Percentiles rank a stretch among this genome's conserved stretches.
phyloP scores from a whole-genome alignment of 345 rosid genomes.

The Rubroshorea leprosula region DNA sequence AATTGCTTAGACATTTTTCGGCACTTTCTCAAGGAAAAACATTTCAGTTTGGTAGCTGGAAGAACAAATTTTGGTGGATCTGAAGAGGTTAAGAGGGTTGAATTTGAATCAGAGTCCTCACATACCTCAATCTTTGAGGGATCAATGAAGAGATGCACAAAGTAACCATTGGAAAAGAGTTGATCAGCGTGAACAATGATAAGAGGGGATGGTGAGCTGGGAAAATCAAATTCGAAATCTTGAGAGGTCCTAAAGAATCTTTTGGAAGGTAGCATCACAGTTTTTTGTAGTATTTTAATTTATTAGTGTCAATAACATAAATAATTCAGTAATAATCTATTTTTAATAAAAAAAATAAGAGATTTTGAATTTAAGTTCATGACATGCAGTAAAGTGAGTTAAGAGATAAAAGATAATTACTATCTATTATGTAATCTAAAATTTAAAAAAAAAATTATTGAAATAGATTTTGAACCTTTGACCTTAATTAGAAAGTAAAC shows the following conservation, averaged over 20 bases:
- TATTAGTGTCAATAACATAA: no score
- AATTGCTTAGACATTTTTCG: conserved; percentile 48
- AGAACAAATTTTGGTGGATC: conserved; percentile 20
- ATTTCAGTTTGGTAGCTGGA: conserved; percentile 22
- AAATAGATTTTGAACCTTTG: no score
- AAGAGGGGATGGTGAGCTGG: conserved; percentile 53
- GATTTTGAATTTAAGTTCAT: no score
- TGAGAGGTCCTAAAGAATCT: conserved; percentile 61
- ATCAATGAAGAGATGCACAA: conserved; percentile 51
- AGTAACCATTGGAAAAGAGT: conserved; percentile 74
- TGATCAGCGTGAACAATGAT: conserved; percentile 74
- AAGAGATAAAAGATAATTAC: no score
- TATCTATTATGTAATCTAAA: no score
- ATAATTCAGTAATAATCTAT: no score
- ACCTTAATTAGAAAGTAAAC: no score
- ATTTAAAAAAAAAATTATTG: no score
- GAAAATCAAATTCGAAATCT: conserved; percentile 77
- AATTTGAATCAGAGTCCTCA: conserved; percentile 17
- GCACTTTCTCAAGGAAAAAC: conserved; percentile 43
- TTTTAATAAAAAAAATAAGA: no score
- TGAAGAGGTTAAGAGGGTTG: conserved; percentile 24
- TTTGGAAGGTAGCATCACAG: conserved; percentile 83
- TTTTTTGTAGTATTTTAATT: no score
- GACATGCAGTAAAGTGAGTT: no score
- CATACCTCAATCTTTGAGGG: conserved; percentile 30